These are phyloP conservation scores for Pichia sp. DNA, from an alignment of 1,139 yeast species.

Conservation along the genomic window DNA sequence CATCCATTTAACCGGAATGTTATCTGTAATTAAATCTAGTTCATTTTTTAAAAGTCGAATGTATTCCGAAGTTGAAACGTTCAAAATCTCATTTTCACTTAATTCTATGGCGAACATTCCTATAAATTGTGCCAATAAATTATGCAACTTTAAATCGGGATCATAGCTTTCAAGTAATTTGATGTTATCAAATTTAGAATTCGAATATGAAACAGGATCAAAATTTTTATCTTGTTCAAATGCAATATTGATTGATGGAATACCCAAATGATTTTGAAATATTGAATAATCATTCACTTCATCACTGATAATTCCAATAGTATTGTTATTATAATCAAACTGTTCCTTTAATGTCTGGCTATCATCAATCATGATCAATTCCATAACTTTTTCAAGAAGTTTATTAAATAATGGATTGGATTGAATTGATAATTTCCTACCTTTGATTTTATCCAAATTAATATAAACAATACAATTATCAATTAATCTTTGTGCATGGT, in stretches of 20 bases:
- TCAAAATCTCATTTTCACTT: constrained; percentile 49
- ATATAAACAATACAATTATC: constrained; percentile 38
- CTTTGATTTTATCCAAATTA: constrained; percentile 42
- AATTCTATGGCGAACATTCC: constrained; percentile 50
- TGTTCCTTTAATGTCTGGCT: constrained; percentile 31
- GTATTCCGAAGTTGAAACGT: constrained; percentile 36
- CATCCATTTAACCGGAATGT: constrained; percentile 34
- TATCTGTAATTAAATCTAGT: constrained; percentile 27
- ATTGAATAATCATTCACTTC: constrained; percentile 37
- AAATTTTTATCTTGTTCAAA: constrained; percentile 30
- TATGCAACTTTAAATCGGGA: constrained; percentile 48
- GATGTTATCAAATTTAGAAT: constrained; percentile 55
- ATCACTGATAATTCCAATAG: constrained; percentile 31
- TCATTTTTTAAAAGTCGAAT: constrained; percentile 26
- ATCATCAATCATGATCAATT: constrained; percentile 31
- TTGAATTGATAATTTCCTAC: constrained; percentile 34
- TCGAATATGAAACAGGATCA: constrained; percentile 47
- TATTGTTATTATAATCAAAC: constrained; percentile 29
- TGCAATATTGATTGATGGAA: constrained; percentile 42
- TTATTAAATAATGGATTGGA: constrained; percentile 39
- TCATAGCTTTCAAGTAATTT: constrained; percentile 55
- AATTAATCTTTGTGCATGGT: constrained; percentile 29
- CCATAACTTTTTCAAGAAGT: constrained; percentile 32
- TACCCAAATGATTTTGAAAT: constrained; percentile 46
- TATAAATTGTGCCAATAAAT: constrained; percentile 50